Evolutionary conservation across 164 flowering plant species (phyloP), one percentile per base, ranked within the genome.

Genomic region (Cinnamomum micranthum): DNA sequence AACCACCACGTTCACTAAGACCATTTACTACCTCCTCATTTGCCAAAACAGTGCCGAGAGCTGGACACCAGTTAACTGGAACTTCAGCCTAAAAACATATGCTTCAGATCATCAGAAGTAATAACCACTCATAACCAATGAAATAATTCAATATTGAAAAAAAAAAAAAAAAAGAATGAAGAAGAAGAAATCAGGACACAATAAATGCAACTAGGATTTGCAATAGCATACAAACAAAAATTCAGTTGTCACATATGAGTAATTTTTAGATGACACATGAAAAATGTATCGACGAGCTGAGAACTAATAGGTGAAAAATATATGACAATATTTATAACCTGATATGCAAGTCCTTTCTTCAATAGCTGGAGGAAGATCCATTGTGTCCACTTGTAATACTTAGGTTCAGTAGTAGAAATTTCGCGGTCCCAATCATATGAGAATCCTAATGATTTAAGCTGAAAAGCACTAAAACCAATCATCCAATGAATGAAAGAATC

Each of bases 381-480:
- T 69, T 95, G 99, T 2, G 99, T 95, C 99, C 99, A 95, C 84
- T 85, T 93, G 79, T 92, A 95, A 75, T 90, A 95, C 33, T 90
- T 91, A 74, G 97, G 99, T 78, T 95, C 98, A 19, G 86, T 89
- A 0, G 99, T 95, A 68, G 97, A 95, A 72, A 93, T 82, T 86
- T 95, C 99, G 72, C 99, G 97, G 71, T 93, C 97, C 99, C 99
- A 95, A 75, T 95, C 99, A 84, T 93, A 95, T 72, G 99, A 95
- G 82, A 95, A 95, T 35, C 99, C 99, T 77, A 95, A 79, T 67
- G 92, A 91, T 75, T 95, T 95, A 52, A 95, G 97, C 99, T 69
- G 71, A 55, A 69, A 69, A 69, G 33, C 63, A 74, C n/a, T 65
- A 65, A 63, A 1, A 51, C 58, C 64, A 62, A 15, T 63, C 41